Conservation (phyloP, 176 grass and related monocot species). For the Eragrostis nindensis region DNA sequence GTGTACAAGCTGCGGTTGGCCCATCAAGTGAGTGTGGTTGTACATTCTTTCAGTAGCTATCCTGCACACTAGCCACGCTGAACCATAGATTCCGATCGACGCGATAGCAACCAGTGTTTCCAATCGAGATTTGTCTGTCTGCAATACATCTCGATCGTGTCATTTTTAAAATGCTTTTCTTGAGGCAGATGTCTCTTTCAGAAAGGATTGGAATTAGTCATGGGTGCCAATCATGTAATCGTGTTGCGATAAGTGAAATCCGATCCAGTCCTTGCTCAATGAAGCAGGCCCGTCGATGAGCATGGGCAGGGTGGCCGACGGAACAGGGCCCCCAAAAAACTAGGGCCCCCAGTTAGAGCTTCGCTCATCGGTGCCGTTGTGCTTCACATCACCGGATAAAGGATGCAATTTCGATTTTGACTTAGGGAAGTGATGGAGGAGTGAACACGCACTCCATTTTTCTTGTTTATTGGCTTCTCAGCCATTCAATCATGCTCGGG, state of each 20-base stretch:
- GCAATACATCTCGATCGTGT: not conserved
- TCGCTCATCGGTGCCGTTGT: no score
- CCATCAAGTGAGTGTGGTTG: constrained; percentile 21
- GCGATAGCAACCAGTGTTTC: constrained; percentile 23
- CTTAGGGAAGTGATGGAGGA: no score
- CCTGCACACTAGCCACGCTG: not conserved
- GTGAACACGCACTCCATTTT: no score
- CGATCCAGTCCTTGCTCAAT: no score
- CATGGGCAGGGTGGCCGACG: no score
- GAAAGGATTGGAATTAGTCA: constrained; percentile 12
- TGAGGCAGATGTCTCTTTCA: constrained; percentile 7
- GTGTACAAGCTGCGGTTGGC: constrained; percentile 13
- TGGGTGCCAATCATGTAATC: not conserved
- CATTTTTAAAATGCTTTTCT: constrained; percentile 24
- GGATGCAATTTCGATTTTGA: no score
- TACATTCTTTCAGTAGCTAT: not conserved
- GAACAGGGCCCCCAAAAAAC: no score
- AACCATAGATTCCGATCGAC: constrained; percentile 3
- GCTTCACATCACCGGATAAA: no score
- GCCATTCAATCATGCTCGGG: no score
- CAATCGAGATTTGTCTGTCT: not conserved
- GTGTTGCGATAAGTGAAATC: not conserved
- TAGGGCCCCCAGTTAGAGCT: no score
- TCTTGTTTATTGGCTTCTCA: no score
- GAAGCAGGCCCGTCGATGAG: no score